Conservation (phyloP, 106 monocot genomes). For the Dendrobium huoshanense region DNA sequence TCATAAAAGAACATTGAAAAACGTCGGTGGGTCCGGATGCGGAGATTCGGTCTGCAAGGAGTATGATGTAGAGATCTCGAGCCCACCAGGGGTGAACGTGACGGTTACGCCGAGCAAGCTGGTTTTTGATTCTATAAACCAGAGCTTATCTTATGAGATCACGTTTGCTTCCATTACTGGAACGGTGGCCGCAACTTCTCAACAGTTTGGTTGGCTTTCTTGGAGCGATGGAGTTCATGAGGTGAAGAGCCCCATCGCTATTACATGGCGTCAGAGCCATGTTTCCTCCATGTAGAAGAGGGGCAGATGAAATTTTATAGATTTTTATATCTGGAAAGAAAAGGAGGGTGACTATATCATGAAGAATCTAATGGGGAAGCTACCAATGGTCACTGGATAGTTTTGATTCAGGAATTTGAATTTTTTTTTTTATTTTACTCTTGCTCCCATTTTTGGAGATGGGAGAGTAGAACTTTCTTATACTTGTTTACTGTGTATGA, state of each 20-base stretch:
- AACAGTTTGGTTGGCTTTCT: constrained; percentile 50
- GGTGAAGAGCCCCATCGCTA: constrained; percentile 70
- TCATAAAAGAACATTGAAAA: constrained; percentile 6
- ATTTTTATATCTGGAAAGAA: too few species aligned
- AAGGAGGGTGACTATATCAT: too few species aligned
- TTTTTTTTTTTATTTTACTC: too few species aligned
- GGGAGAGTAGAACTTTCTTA: too few species aligned
- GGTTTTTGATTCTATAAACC: background rate
- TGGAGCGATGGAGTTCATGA: constrained; percentile 68
- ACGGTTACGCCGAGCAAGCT: constrained; percentile 9
- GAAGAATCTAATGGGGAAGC: too few species aligned
- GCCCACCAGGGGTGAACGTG: background rate
- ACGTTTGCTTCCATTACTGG: constrained; percentile 19
- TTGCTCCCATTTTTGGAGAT: too few species aligned
- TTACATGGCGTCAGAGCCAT: constrained; percentile 28
- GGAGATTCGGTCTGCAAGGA: background rate
- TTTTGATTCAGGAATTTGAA: too few species aligned
- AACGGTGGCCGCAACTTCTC: constrained; percentile 3
- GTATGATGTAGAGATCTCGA: constrained; percentile 7
- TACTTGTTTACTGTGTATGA: too few species aligned
- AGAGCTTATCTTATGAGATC: constrained; percentile 16
- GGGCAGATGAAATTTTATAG: too few species aligned
- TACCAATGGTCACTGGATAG: too few species aligned
- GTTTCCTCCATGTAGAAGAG: constrained; percentile 7
- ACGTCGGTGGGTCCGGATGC: constrained; percentile 14